These are phyloP conservation scores for Juglanconis sp. DNA, from an alignment of 2,329 filamentous ascomycete species.

Conservation along the genomic window DNA sequence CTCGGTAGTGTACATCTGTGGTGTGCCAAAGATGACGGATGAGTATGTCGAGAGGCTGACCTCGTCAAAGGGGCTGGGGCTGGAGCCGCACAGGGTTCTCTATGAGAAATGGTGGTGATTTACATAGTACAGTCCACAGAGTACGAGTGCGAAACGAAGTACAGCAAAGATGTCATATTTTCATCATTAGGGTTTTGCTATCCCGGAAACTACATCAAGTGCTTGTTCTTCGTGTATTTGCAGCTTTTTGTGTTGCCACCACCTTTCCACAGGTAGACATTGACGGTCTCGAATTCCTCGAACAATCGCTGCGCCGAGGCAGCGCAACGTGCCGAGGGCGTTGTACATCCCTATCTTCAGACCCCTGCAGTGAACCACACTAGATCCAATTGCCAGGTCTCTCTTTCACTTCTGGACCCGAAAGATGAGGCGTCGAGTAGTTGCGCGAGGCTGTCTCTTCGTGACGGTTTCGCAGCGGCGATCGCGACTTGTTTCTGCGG, in stretches of 20 bases:
- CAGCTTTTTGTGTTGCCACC: neutral
- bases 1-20: constrained; percentile 64
- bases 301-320: neutral
- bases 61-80: constrained; percentile 23
- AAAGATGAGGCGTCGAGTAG: constrained; percentile 8
- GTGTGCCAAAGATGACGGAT: constrained; percentile 67
- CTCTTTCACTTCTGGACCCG: neutral
- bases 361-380: constrained; percentile 17
- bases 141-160: neutral
- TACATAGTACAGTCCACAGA: neutral
- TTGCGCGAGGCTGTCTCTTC: constrained; percentile 3
- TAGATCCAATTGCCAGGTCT: constrained; percentile 18
- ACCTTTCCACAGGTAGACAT: neutral
- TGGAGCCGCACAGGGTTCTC: constrained; percentile 28
- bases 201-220: neutral
- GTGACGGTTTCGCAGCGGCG: neutral
- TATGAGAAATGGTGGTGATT: constrained; percentile 39
- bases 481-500: constrained; percentile 15
- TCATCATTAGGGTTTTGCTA: neutral
- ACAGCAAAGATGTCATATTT: neutral
- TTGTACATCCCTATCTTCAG: neutral
- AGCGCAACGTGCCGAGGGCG: constrained; percentile 3
- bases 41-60: constrained; percentile 52
- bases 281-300: neutral
- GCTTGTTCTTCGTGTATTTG: neutral